Conservation (phyloP, 192 early-diverging fungal species). For the Coemansia sp. region DNA sequence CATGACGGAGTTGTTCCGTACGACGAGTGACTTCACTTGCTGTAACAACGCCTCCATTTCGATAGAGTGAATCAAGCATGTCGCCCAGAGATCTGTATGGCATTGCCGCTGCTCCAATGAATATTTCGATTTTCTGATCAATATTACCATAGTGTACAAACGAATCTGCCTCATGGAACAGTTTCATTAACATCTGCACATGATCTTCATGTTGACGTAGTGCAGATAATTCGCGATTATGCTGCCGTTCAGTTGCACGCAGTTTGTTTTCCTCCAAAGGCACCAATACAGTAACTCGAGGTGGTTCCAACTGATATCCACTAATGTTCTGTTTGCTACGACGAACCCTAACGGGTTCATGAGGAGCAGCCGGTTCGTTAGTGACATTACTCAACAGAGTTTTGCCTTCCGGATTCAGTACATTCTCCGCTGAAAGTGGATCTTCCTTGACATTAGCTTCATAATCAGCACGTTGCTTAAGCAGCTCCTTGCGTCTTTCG, state of each 20-base stretch:
- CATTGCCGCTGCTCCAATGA: constrained; percentile 13
- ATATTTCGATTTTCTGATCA: constrained; percentile 22
- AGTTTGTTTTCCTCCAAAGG: constrained; percentile 32
- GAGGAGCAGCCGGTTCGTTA: not conserved
- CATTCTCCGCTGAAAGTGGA: constrained; percentile 51
- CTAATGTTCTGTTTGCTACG: not conserved
- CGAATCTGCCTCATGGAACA: constrained; percentile 43
- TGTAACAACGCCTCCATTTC: constrained; percentile 21
- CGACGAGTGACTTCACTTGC: constrained; percentile 20
- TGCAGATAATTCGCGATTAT: constrained; percentile 17
- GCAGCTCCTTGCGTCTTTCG: constrained; percentile 23
- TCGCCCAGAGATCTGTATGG: constrained; percentile 34
- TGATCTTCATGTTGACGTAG: constrained; percentile 31
- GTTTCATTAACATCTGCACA: constrained; percentile 42
- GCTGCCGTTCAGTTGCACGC: constrained; percentile 29
- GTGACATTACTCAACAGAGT: constrained; percentile 32
- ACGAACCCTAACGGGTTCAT: too few relatives aligned
- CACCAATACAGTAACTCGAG: constrained; percentile 32
- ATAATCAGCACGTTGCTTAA: constrained; percentile 25
- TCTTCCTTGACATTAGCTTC: constrained; percentile 34
- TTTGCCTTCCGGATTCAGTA: constrained; percentile 49
- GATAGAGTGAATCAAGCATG: constrained; percentile 30
- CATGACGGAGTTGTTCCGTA: constrained; percentile 34
- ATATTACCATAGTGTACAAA: constrained; percentile 46
- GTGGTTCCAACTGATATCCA: constrained; percentile 38